Conservation (phyloP, 148 eudicot genomes). For the Rhododendron henanense region DNA sequence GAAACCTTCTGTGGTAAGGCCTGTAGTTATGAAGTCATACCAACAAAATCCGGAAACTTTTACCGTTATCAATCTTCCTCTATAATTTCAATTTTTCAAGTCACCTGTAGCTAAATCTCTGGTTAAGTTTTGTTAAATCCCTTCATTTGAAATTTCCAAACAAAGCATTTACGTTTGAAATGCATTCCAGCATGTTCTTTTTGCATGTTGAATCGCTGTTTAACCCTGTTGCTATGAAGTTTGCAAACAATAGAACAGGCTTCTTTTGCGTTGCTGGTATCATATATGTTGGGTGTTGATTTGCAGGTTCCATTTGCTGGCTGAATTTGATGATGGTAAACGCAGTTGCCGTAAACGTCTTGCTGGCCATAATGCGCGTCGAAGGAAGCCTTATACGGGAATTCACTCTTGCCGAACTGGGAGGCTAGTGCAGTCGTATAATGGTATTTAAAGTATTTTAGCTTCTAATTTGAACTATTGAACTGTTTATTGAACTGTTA, state of each 20-base stretch:
- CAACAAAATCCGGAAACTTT: not conserved
- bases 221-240: not conserved
- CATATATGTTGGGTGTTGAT: not conserved
- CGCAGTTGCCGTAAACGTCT: constrained; percentile 95
- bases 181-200: not conserved
- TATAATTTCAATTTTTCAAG: not conserved
- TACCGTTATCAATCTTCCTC: not conserved
- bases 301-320: constrained; percentile 77
- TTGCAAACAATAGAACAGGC: not conserved
- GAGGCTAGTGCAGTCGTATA: constrained; percentile 32
- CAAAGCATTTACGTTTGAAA: not conserved
- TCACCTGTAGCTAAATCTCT: not conserved
- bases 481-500: not conserved
- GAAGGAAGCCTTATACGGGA: constrained; percentile 36
- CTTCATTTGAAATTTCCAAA: not conserved
- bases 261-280: not conserved
- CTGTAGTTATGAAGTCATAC: not conserved
- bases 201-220: not conserved
- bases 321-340: constrained; percentile 87
- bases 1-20: not conserved
- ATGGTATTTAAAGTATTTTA: constrained; percentile 24
- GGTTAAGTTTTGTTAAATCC: not conserved
- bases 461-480: constrained; percentile 3
- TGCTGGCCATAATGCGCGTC: constrained; percentile 86
- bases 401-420: constrained; percentile 34